These are phyloP conservation scores for Epichloe hybrida DNA, from an alignment of 2,329 filamentous ascomycete genomes.

Conservation along the genomic window DNA sequence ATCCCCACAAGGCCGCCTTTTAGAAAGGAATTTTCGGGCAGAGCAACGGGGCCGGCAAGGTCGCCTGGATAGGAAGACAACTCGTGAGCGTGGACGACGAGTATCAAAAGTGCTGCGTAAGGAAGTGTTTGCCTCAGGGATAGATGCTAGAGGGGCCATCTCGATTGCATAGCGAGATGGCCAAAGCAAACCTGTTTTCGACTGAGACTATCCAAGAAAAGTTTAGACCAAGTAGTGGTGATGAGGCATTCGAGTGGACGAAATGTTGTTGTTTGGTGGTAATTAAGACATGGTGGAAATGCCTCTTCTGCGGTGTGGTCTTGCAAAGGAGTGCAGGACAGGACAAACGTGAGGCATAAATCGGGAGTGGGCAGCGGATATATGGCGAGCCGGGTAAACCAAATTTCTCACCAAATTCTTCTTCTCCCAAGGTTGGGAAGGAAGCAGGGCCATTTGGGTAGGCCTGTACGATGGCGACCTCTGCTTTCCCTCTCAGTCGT, in stretches of 20 bases:
- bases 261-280: slow-evolving; percentile 1
- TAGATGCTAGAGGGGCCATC: slow-evolving; percentile 19
- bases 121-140: slow-evolving; percentile 11
- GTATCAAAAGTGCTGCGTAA: slow-evolving; percentile 9
- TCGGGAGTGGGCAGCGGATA: not conserved
- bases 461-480: not conserved
- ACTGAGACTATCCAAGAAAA: slow-evolving; percentile 13
- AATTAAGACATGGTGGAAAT: slow-evolving; percentile 5
- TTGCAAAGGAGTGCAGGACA: not conserved
- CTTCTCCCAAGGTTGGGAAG: not conserved
- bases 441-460: not conserved
- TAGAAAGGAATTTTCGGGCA: slow-evolving; percentile 2
- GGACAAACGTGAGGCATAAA: too few relatives aligned
- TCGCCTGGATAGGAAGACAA: slow-evolving; percentile 14
- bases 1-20: slow-evolving; percentile 1
- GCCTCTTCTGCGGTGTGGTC: slow-evolving; percentile 3
- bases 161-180: slow-evolving; percentile 3
- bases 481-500: not conserved
- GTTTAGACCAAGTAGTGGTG: slow-evolving; percentile 2
- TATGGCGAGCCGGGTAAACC: not conserved
- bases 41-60: slow-evolving; percentile 12
- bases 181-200: slow-evolving; percentile 7
- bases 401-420: not conserved
- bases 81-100: slow-evolving; percentile 13
- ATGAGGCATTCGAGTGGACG: slow-evolving; percentile 1